Evolutionary conservation across 2,329 filamentous ascomycete genomes (phyloP), one percentile per base, ranked within the genome.

Genomic region (Dothiorella sarmentorum): DNA sequence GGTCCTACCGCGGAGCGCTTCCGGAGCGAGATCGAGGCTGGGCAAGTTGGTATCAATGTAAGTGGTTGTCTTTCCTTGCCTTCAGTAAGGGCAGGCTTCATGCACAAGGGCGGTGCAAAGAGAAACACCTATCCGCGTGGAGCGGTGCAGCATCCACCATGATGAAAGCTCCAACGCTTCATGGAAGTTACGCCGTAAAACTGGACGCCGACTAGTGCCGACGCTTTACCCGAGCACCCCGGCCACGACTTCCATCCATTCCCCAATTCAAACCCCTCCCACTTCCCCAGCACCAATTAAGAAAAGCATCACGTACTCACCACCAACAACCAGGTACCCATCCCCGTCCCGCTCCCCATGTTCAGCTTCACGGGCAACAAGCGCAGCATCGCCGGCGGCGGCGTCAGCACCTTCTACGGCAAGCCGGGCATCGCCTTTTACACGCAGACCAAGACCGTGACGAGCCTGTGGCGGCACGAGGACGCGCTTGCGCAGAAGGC

Each of bases 401-500:
- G 94, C 61, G 89, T 90, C 35, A 96, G 85, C 77, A 96, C 91
- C 15, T 97, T 99, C 73, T 99, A 99, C 76, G 94, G 94, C 65
- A 89, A 90, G 75, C 90, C 91, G 0, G 94, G 93, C 22, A 76
- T 99, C 71, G 87, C 89, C 71, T 99, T 99, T 73, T 97, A 96
- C 76, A 99, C 94, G 3, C 94, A 97, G 78, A 84, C 89, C 71
- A 97, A 99, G 89, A 99, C 94, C 2, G 94, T 99, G 49, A 99
- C 94, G 56, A 88, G 90, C 65, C 77, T 95, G 72, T 99, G 94
- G 94, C 85, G 85, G 69, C 85, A 83, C 61, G 86, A 92, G 69
- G 92, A 97, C 77, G 92, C 91, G 0, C 83, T 94, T 49, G 87
- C 85, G 58, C 89, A 86, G 65, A 93, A 92, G 82, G 92, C 92